Conservation (phyloP, 1,284 basidiomycete species). For the Heliocybe sulcata region DNA sequence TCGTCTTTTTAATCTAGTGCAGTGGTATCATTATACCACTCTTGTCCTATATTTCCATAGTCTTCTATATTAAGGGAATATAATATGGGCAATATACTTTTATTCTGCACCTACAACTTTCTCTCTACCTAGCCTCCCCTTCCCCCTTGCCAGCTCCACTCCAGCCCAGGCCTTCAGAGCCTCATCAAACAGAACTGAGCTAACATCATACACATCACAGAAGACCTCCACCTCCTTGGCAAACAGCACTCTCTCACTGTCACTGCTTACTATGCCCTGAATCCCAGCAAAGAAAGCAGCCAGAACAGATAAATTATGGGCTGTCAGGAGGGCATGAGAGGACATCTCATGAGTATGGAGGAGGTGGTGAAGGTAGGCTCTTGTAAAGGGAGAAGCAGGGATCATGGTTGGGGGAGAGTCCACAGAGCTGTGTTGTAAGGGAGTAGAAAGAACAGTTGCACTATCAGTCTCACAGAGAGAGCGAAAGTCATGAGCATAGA, state of each 20-base stretch:
- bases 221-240: constrained; percentile 43
- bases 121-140: constrained; percentile 57
- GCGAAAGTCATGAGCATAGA: constrained; percentile 55
- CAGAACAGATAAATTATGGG: constrained; percentile 68
- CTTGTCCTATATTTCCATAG: too few relatives aligned
- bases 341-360: constrained; percentile 85
- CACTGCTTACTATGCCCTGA: constrained; percentile 30
- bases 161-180: constrained; percentile 49
- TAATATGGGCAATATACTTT: too few relatives aligned
- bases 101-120: constrained; percentile 15
- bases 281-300: constrained; percentile 57
- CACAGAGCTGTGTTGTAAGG: constrained; percentile 37
- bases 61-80: too few relatives aligned
- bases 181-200: constrained; percentile 35
- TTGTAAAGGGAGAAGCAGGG: constrained; percentile 34
- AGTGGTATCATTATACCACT: too few relatives aligned
- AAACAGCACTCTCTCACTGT: constrained; percentile 3
- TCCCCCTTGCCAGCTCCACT: constrained; percentile 61
- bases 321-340: constrained; percentile 60
- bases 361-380: constrained; percentile 78
- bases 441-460: constrained; percentile 35
- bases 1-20: too few relatives aligned
- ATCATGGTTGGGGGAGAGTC: constrained; percentile 30
- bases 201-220: constrained; percentile 40
- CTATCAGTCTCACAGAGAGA: constrained; percentile 29